A percentile compares a stretch with the other conserved stretches of the same genome.
Conservation (phyloP, 169 alveolate species). For the Plasmodium sp. region DNA sequence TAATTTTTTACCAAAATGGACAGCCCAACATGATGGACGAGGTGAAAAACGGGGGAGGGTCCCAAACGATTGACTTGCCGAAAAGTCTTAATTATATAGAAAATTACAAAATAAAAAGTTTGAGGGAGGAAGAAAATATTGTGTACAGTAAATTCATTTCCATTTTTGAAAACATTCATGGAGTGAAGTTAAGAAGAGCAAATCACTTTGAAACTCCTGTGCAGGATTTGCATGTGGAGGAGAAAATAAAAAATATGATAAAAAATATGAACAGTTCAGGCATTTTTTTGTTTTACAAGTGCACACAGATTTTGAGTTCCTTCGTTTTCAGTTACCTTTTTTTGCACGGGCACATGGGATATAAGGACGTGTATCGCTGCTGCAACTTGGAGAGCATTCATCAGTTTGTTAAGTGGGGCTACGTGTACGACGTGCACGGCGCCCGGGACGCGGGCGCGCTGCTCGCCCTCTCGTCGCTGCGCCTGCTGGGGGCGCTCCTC, state of each 20-base stretch:
- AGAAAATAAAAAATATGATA: slow-evolving; percentile 36
- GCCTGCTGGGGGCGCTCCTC: not conserved
- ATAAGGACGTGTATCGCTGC: slow-evolving; percentile 57
- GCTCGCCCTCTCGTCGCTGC: slow-evolving; percentile 33
- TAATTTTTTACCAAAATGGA: slow-evolving; percentile 30
- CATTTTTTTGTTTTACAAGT: slow-evolving; percentile 58
- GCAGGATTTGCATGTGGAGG: slow-evolving; percentile 40
- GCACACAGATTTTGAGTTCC: slow-evolving; percentile 71
- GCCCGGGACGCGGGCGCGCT: slow-evolving; percentile 34
- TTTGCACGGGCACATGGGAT: slow-evolving; percentile 25
- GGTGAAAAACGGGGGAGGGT: not conserved
- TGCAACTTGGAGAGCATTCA: slow-evolving; percentile 64
- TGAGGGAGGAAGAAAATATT: slow-evolving; percentile 46
- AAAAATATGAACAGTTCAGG: slow-evolving; percentile 74
- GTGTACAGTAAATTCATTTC: slow-evolving; percentile 11
- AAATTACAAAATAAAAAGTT: slow-evolving; percentile 40
- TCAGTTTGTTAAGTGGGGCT: slow-evolving; percentile 66
- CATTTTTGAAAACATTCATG: slow-evolving; percentile 48
- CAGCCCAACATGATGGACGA: not conserved
- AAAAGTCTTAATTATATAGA: slow-evolving; percentile 49
- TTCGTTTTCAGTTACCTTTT: slow-evolving; percentile 53
- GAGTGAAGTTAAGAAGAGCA: slow-evolving; percentile 48
- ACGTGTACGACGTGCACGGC: slow-evolving; percentile 53
- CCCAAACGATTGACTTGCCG: slow-evolving; percentile 27
- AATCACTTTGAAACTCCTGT: slow-evolving; percentile 67